A percentile compares a stretch with the other conserved stretches of the same genome.
These are phyloP conservation scores for Cytospora mali DNA, from an alignment of 2,329 filamentous ascomycete genomes.

Conservation along the genomic window DNA sequence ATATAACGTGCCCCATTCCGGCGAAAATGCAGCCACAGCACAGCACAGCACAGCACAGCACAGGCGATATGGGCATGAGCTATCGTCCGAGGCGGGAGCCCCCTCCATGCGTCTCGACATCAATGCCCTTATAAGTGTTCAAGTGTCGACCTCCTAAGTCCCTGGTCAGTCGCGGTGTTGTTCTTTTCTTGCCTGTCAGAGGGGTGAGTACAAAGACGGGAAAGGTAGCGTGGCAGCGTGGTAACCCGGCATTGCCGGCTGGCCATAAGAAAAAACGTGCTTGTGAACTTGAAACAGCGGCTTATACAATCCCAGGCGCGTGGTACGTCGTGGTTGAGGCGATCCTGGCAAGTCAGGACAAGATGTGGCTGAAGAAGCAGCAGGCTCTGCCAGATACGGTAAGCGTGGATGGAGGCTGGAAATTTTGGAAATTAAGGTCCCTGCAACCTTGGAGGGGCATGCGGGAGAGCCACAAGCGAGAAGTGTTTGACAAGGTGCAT, in stretches of 20 bases:
- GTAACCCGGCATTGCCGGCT: background rate
- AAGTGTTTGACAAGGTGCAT: background rate
- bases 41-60: no score
- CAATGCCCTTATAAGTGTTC: background rate
- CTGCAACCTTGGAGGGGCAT: background rate
- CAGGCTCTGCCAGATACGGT: conserved; percentile 13
- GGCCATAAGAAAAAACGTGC: background rate
- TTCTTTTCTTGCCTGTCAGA: background rate
- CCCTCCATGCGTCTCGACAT: background rate
- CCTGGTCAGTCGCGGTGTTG: background rate
- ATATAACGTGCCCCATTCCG: conserved; percentile 5
- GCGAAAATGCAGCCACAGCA: conserved; percentile 2
- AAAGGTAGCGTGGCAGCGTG: background rate
- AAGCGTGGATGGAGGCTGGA: conserved; percentile 1
- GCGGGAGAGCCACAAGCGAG: background rate
- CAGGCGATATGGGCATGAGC: background rate
- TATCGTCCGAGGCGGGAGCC: background rate
- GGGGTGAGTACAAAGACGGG: background rate
- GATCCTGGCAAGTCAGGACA: background rate
- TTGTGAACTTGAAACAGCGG: background rate
- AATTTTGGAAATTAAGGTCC: conserved; percentile 5
- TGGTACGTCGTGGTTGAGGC: conserved; percentile 4
- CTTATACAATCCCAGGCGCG: background rate
- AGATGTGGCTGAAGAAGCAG: conserved; percentile 15
- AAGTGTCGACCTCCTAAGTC: background rate